Conservation (phyloP, 2,329 filamentous ascomycete genomes). For the Aspergillus nomiae region DNA sequence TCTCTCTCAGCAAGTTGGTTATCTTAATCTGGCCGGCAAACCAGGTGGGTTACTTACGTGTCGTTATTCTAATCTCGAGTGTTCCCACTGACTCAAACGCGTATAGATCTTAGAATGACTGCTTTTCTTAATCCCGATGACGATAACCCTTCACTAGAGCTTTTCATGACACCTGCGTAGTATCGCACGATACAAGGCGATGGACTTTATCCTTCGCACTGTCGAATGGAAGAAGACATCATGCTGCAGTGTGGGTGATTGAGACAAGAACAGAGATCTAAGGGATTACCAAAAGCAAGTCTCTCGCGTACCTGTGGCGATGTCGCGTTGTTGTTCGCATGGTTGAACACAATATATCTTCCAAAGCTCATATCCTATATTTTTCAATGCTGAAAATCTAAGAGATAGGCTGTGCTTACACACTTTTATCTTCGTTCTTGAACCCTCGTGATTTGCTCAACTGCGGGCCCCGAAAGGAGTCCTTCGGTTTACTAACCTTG, state of each 20-base stretch:
- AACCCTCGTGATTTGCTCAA: not conserved
- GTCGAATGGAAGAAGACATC: constrained; percentile 42
- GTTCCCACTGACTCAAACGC: not conserved
- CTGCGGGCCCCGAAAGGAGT: not conserved
- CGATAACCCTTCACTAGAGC: constrained; percentile 42
- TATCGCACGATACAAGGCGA: constrained; percentile 18
- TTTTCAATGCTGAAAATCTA: not conserved
- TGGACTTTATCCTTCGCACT: constrained; percentile 40
- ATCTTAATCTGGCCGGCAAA: not conserved
- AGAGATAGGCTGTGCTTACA: not conserved
- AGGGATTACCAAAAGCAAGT: constrained; percentile 33
- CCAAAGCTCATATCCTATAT: not conserved
- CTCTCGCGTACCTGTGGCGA: constrained; percentile 2
- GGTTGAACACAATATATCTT: not conserved
- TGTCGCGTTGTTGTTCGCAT: not conserved
- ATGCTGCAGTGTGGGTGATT: constrained; percentile 38
- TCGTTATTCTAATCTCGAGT: not conserved
- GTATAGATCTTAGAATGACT: constrained; percentile 7
- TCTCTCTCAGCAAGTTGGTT: not conserved
- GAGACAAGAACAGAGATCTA: constrained; percentile 52
- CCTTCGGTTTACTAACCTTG: not conserved
- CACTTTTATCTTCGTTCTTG: not conserved
- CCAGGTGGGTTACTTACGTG: not conserved
- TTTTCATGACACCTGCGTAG: constrained; percentile 39
- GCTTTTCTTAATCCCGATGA: constrained; percentile 39